Conservation (phyloP, 805 yeast genomes). For the Candida lessepsii region DNA sequence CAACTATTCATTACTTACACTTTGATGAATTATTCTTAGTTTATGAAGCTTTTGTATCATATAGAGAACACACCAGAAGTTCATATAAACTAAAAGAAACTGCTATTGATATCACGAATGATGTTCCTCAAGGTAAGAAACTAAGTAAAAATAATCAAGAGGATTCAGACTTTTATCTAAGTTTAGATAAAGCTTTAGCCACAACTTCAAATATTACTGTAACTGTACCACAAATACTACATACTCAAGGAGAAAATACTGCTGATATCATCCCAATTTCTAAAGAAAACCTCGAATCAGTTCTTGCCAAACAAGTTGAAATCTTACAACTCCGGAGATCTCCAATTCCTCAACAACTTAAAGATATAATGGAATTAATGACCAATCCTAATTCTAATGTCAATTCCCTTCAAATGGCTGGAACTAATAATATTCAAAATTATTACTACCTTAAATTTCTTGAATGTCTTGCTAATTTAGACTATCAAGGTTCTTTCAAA, state of each 20-base stretch:
- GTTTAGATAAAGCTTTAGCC: neutral
- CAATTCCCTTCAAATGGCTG: constrained; percentile 31
- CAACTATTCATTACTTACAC: constrained; percentile 32
- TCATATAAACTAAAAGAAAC: too few relatives aligned
- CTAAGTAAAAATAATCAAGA: constrained; percentile 8
- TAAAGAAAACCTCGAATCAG: constrained; percentile 47
- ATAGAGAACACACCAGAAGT: constrained; percentile 27
- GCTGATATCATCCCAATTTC: constrained; percentile 38
- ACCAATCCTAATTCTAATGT: constrained; percentile 44
- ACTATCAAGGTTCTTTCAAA: constrained; percentile 56
- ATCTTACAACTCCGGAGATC: constrained; percentile 53
- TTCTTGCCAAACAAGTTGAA: constrained; percentile 54
- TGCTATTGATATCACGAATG: neutral
- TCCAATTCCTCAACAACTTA: constrained; percentile 45
- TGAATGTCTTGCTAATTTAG: constrained; percentile 55
- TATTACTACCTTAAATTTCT: constrained; percentile 60
- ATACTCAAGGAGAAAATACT: constrained; percentile 9
- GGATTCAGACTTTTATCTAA: constrained; percentile 14
- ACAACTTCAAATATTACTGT: constrained; percentile 10
- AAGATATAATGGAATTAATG: constrained; percentile 43
- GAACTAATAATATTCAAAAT: constrained; percentile 31
- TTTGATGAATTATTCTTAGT: constrained; percentile 37
- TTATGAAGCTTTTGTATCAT: constrained; percentile 34
- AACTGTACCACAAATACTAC: constrained; percentile 6
- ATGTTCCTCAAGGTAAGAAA: too few relatives aligned